Base-by-base conservation (phyloP, 1,139 yeast genomes). In the Saccharomyces pastorianus region DNA sequence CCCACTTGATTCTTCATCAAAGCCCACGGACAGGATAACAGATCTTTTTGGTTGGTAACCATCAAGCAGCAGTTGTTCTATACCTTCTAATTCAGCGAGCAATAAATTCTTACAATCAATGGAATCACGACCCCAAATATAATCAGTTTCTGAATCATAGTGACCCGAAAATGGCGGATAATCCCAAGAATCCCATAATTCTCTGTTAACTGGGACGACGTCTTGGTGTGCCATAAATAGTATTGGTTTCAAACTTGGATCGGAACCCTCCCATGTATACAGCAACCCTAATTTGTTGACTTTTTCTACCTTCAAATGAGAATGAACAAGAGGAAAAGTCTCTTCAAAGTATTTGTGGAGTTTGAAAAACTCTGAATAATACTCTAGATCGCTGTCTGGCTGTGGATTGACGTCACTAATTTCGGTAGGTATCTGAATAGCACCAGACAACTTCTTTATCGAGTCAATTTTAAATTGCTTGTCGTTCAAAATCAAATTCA, bases 141-240 rank as follows among this genome's bases (percentile, higher is more conserved):
- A 51, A 50, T 66, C 71, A 2, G 68, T 64, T 46, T 64, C 57
- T 41, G 86, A 86, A 61, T 86, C 95, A 63, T 73, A 86, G 63
- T 78, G 76, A 3, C 87, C 96, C 7, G 77, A 76, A 58, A 81
- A 86, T 27, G 96, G 95, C 7, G 84, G 84, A 62, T 81, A 77
- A 2, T 73, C 76, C 96, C 96, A 88, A 51, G 77, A 73, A 42
- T 68, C 74, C 48, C 77, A 66, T 13, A 88, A 79, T 25, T 75
- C 82, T 28, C 71, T 67, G 62, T 82, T 83, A n/a, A 87, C 86
- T 0, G 96, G 96, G 13, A 88, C 96, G 3, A 85, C 88, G 65
- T 88, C 96, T 66, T 83, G 88, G 68, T 88, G 96, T 2, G 93
- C 90, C 70, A 84, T 78, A 48, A 87, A 72, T 67, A 88, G 66